phyloP scores from a whole-genome alignment of 2,329 filamentous ascomycete genomes.

The Diplocarpon mali region DNA sequence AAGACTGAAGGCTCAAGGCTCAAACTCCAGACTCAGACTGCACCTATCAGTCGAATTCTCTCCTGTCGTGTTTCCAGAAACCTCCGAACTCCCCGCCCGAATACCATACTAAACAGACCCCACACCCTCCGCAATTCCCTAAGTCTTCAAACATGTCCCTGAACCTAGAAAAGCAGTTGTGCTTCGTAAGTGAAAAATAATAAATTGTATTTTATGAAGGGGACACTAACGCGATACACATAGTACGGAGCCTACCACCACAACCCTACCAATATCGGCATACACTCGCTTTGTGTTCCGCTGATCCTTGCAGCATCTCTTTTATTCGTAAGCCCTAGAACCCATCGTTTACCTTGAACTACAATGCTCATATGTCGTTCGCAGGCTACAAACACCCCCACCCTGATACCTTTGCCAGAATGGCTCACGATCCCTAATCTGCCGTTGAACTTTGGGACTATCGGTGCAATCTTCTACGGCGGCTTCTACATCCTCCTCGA shows the following conservation, averaged over 20 bases:
- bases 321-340: conserved; percentile 45
- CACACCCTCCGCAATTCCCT: neutral
- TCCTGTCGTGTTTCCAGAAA: neutral
- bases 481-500: conserved; percentile 84
- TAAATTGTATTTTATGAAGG: no score
- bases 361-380: conserved; percentile 16
- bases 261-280: conserved; percentile 63
- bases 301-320: conserved; percentile 62
- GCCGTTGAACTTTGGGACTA: conserved; percentile 54
- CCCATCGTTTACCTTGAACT: neutral
- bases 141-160: conserved; percentile 43
- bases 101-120: neutral
- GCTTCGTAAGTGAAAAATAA: conserved; percentile 51
- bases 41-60: neutral
- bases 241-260: conserved; percentile 81
- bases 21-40: no score
- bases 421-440: conserved; percentile 59
- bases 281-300: conserved; percentile 73
- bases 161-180: conserved; percentile 71
- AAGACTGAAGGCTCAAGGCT: no score
- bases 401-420: conserved; percentile 51
- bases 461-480: conserved; percentile 57
- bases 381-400: conserved; percentile 51
- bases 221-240: neutral
- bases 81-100: neutral